Evolutionary conservation across 148 eudicot species (phyloP), one percentile per base, ranked within the genome.

Genomic region (Chenopodium berlandieri): DNA sequence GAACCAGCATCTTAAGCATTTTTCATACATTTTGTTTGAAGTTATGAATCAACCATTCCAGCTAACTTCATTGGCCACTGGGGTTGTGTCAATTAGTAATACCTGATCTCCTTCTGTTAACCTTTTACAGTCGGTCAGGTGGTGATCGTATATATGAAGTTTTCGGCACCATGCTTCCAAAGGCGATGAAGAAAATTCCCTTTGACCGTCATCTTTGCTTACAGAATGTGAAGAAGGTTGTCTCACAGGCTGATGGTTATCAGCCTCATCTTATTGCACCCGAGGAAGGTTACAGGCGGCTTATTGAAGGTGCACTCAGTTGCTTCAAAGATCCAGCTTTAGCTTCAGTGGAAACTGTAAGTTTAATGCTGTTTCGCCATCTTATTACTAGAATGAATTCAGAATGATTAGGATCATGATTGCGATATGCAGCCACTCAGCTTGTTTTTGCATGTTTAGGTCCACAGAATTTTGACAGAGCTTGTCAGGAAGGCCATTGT

Each of bases 181-280:
- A 86, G 79, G 96, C 94, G 70, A 69, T 94, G 25, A 87, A 81
- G 60, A 92, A 90, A 75, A 89, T 92, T 83, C 94, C 98, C 13
- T 78, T 94, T 81, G 94, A 92, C 71, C 91, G 87, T 23, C 89
- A 92, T 81, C 90, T 94, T 60, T 91, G 96, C 3, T 23, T 90
- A 62, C 91, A 88, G 69, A 92, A 90, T 75, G 92, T 94, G 30
- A 90, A 73, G 75, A 91, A 79, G 84, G 86, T 94, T 32, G 93
- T 94, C 73, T 90, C 90, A 46, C 90, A 92, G 83, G 94, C 96
- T 78, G 98, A 94, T 89, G 96, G 96, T 25, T 94, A 94, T 86
- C 96, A 94, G 65, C 95, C 94, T 70, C 95, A 91, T 82, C 86
- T 94, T 80, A 85, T 94, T 82, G 98, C 98, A 65, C 98, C 96